Evolutionary conservation across 1,284 basidiomycete species (phyloP).

Genomic region (Schizophyllum commune): DNA sequence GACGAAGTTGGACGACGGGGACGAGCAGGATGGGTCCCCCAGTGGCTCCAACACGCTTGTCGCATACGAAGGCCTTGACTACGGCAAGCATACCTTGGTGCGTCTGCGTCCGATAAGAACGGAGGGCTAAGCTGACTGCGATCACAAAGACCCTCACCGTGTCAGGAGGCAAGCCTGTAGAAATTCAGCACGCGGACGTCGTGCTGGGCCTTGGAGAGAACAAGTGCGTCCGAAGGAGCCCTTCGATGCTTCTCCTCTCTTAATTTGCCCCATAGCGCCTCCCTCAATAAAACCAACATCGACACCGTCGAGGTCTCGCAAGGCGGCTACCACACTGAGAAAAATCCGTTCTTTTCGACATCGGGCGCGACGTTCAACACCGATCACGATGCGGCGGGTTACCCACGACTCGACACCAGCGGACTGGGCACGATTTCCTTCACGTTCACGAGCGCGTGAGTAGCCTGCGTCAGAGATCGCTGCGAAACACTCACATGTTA

Average conservation of each 20-base stretch:
- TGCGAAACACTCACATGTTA: background rate
- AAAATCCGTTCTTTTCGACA: slow-evolving; percentile 10
- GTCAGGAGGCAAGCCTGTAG: background rate
- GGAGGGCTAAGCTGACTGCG: slow-evolving; percentile 8
- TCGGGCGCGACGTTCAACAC: slow-evolving; percentile 11
- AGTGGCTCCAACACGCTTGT: slow-evolving; percentile 9
- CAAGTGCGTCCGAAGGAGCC: background rate
- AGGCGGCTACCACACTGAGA: slow-evolving; percentile 1
- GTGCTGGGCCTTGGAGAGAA: background rate
- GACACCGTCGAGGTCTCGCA: slow-evolving; percentile 8
- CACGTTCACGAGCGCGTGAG: slow-evolving; percentile 11
- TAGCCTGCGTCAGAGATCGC: background rate
- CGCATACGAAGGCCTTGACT: slow-evolving; percentile 11
- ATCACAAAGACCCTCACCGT: slow-evolving; percentile 10
- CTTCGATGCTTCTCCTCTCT: background rate
- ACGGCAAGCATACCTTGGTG: slow-evolving; percentile 10
- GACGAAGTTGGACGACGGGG: slow-evolving; percentile 10
- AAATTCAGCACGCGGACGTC: background rate
- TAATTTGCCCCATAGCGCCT: background rate
- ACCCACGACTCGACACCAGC: slow-evolving; percentile 13
- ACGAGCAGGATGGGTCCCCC: slow-evolving; percentile 7
- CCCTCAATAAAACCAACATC: slow-evolving; percentile 4
- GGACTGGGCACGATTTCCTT: slow-evolving; percentile 11
- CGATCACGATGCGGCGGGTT: slow-evolving; percentile 10
- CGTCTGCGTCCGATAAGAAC: slow-evolving; percentile 7